These are phyloP conservation scores for Leersia perrieri DNA, from an alignment of 176 grass and related monocot species.

Conservation along the genomic window DNA sequence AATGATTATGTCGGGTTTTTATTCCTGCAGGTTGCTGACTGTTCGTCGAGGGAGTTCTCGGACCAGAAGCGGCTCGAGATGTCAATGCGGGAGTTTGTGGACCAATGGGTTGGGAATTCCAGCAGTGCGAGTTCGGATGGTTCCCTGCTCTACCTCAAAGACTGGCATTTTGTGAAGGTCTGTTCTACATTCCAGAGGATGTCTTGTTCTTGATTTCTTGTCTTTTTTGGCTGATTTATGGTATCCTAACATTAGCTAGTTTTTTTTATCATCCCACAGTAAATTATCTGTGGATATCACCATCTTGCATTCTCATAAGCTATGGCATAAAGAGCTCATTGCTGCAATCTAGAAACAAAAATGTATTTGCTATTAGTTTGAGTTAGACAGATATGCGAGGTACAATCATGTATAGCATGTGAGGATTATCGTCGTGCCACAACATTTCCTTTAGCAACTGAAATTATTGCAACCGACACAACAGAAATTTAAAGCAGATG, in stretches of 20 bases:
- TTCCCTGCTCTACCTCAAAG: slow-evolving; percentile 76
- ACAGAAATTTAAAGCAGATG: background rate
- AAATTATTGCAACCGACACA: background rate
- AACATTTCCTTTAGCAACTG: background rate
- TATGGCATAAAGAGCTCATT: background rate
- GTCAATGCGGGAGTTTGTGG: slow-evolving; percentile 65
- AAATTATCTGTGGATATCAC: background rate
- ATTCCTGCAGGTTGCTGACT: slow-evolving; percentile 65
- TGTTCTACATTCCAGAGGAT: background rate
- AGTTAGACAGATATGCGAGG: background rate
- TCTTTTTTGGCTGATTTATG: background rate
- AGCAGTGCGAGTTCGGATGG: slow-evolving; percentile 1
- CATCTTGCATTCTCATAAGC: background rate
- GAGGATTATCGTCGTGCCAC: background rate
- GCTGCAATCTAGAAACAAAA: background rate
- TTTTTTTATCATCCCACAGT: background rate
- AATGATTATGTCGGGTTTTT: background rate
- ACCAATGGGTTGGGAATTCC: slow-evolving; percentile 44
- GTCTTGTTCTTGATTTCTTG: background rate
- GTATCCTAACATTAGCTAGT: background rate
- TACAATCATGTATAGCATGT: background rate
- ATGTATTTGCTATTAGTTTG: background rate
- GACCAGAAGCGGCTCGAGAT: slow-evolving; percentile 88
- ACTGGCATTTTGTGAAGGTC: slow-evolving; percentile 97
- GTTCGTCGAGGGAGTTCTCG: slow-evolving; percentile 60